A percentile compares a stretch with the other conserved stretches of the same genome.
phyloP scores from a whole-genome alignment of 768 basidiomycete species.

The Amanita muscaria region DNA sequence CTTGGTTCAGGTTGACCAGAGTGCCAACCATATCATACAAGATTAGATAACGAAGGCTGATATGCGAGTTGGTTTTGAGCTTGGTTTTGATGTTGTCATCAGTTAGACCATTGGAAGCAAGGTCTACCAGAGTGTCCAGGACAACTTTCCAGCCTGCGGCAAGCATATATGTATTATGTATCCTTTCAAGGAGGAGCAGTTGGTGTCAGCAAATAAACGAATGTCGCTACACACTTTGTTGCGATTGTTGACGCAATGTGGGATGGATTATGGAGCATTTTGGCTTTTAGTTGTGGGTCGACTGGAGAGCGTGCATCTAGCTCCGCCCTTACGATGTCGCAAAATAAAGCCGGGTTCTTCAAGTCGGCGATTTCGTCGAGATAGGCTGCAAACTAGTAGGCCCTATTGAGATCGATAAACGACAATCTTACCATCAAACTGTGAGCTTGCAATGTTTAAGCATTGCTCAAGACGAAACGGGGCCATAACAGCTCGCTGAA shows the following conservation, averaged over 20 bases:
- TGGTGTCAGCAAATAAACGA: neutral
- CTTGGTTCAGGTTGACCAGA: conserved; percentile 54
- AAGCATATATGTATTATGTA: conserved; percentile 77
- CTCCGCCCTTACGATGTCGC: conserved; percentile 46
- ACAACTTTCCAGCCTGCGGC: conserved; percentile 80
- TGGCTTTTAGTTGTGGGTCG: conserved; percentile 18
- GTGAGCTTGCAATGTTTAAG: conserved; percentile 63
- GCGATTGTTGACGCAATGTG: conserved; percentile 50
- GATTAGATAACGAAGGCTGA: conserved; percentile 54
- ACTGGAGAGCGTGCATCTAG: conserved; percentile 40
- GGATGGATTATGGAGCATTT: conserved; percentile 31
- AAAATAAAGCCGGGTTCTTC: conserved; percentile 58
- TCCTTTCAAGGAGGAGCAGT: conserved; percentile 29
- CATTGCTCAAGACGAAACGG: conserved; percentile 60
- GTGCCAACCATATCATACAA: conserved; percentile 55
- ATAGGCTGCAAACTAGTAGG: conserved; percentile 36
- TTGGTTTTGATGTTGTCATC: conserved; percentile 44
- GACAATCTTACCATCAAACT: conserved; percentile 55
- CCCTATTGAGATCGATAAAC: no score
- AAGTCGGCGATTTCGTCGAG: conserved; percentile 63
- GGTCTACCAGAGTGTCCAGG: conserved; percentile 43
- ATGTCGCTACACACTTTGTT: conserved; percentile 37
- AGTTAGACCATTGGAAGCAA: conserved; percentile 45
- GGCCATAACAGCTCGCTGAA: conserved; percentile 48
- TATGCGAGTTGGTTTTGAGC: conserved; percentile 38